Percentiles rank a stretch among this genome's conserved stretches.
Conservation (phyloP, 495 filamentous ascomycete genomes). For the Hyaloscypha bicolor region DNA sequence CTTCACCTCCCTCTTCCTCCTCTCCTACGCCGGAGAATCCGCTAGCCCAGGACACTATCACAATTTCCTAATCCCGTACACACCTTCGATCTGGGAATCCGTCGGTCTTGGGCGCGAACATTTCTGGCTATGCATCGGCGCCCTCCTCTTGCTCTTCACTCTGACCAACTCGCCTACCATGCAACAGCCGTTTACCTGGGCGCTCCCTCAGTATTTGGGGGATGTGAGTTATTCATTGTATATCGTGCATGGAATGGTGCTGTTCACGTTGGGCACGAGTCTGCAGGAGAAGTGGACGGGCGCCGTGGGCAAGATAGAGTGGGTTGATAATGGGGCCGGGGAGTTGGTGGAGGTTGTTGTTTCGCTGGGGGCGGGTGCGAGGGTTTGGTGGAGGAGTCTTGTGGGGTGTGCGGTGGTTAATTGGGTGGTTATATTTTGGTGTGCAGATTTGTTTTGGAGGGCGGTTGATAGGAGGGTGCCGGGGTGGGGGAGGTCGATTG, state of each 20-base stretch:
- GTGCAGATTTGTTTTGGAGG: conserved; percentile 58
- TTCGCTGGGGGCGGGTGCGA: not conserved
- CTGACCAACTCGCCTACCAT: conserved; percentile 53
- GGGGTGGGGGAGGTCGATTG: conserved; percentile 50
- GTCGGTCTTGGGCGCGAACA: conserved; percentile 41
- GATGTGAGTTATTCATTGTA: conserved; percentile 59
- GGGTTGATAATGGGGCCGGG: conserved; percentile 14
- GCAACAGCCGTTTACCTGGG: conserved; percentile 52
- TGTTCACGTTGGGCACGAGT: conserved; percentile 47
- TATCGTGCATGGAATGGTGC: conserved; percentile 56
- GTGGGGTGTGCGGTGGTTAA: conserved; percentile 45
- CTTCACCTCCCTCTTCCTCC: conserved; percentile 31
- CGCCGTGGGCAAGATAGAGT: conserved; percentile 3
- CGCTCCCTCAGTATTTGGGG: conserved; percentile 62
- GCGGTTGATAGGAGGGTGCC: conserved; percentile 54
- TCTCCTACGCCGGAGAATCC: conserved; percentile 40
- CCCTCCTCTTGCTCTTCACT: conserved; percentile 54
- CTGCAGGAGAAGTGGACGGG: conserved; percentile 17
- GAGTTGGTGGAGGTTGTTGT: conserved; percentile 11
- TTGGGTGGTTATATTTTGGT: conserved; percentile 49
- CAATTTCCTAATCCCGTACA: conserved; percentile 23
- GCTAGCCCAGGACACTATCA: conserved; percentile 17
- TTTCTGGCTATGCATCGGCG: conserved; percentile 57
- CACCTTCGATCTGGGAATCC: not conserved
- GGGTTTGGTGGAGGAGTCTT: conserved; percentile 19